These are phyloP conservation scores for Alternaria viburni DNA, from an alignment of 2,329 filamentous ascomycete genomes.

Conservation along the genomic window DNA sequence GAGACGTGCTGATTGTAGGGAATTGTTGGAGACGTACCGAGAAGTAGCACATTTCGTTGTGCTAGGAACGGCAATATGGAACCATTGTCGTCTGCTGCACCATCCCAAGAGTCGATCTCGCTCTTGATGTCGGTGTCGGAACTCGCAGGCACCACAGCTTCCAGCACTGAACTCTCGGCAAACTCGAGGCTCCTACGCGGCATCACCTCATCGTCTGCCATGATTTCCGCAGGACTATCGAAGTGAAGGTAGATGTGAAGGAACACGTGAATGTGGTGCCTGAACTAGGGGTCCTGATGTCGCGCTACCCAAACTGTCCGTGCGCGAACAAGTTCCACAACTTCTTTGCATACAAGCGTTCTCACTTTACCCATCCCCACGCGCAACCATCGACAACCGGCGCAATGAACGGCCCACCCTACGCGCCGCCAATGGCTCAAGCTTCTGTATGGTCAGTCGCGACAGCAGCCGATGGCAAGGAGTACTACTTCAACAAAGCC, in stretches of 20 bases:
- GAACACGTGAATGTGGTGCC: conserved; percentile 28
- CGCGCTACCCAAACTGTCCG: conserved; percentile 3
- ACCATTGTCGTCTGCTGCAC: conserved; percentile 53
- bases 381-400: conserved; percentile 5
- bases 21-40: conserved; percentile 62
- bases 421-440: conserved; percentile 56
- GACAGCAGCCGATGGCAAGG: conserved; percentile 78
- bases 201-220: conserved; percentile 30
- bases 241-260: conserved; percentile 2
- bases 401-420: conserved; percentile 63
- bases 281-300: conserved; percentile 3
- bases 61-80: conserved; percentile 63
- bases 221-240: conserved; percentile 10
- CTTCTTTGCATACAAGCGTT: conserved; percentile 2
- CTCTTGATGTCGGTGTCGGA: conserved; percentile 46
- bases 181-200: conserved; percentile 46
- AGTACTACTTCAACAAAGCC: conserved; percentile 87
- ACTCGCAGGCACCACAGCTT: conserved; percentile 47
- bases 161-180: conserved; percentile 47
- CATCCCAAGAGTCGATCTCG: conserved; percentile 54
- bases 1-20: conserved; percentile 51
- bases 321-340: conserved; percentile 6
- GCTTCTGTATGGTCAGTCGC: conserved; percentile 75
- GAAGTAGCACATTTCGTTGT: conserved; percentile 71
- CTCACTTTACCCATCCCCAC: conserved; percentile 4